phyloP scores from a whole-genome alignment of 1,284 basidiomycete genomes.

The Hymenochaete sp. region DNA sequence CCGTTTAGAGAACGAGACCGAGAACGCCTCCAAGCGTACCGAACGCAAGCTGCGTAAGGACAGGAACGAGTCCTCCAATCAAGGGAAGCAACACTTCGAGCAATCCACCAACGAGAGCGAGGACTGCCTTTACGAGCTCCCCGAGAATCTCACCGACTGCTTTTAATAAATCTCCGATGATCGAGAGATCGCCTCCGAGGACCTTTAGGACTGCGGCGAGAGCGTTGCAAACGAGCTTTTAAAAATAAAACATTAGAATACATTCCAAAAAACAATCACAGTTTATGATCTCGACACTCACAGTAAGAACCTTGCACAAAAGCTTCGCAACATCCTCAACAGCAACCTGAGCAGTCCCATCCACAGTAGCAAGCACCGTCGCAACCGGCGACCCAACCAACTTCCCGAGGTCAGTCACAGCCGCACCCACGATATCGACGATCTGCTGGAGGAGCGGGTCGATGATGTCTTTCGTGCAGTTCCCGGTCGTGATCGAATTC shows the following conservation, averaged over 20 bases:
- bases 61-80: constrained; percentile 18
- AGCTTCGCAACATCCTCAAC: constrained; percentile 26
- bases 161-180: constrained; percentile 24
- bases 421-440: constrained; percentile 25
- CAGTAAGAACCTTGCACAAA: constrained; percentile 25
- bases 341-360: constrained; percentile 25
- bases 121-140: constrained; percentile 26
- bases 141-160: constrained; percentile 27
- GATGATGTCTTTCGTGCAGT: constrained; percentile 27
- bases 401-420: constrained; percentile 27
- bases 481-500: constrained; percentile 27
- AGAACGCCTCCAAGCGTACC: constrained; percentile 13
- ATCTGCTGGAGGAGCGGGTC: constrained; percentile 26
- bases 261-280: too few relatives aligned
- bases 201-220: constrained; percentile 30
- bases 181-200: constrained; percentile 23
- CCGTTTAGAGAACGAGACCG: constrained; percentile 10
- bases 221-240: constrained; percentile 30
- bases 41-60: constrained; percentile 7
- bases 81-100: constrained; percentile 19
- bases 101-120: constrained; percentile 19
- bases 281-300: constrained; percentile 11
- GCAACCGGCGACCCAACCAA: constrained; percentile 27
- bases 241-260: background rate
- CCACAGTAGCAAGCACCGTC: constrained; percentile 28